Evolutionary conservation across 108 stramenopile species (phyloP), one percentile per base, ranked within the genome.

Genomic region (Stephanodiscus minutulus): DNA sequence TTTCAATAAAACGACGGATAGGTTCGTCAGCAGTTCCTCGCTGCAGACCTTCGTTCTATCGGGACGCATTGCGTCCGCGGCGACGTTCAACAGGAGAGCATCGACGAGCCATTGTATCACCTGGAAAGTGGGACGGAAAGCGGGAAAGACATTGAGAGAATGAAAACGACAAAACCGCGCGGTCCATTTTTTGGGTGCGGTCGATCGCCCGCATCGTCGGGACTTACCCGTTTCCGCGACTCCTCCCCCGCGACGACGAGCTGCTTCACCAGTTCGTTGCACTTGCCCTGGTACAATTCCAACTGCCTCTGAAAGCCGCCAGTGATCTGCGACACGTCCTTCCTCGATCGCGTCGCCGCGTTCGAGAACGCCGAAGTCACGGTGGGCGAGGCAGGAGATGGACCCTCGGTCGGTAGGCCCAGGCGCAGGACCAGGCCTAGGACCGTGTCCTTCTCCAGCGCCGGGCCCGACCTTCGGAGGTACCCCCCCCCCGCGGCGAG

Each of bases 51-150:
- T 96, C 64, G 74, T 70, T 24, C 66, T 58, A 76, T 96, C 94
- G 11, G 87, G 88, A 56, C 88, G 74, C 56, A 87, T 83, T 15
- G 83, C 94, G 22, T 81, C 81, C 0, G 94, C 91, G 55, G 83
- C 83, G 37, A 70, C 68, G 75, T 96, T 96, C 56, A 96, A 83
- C 28, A 91, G 58, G 33, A 91, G 67, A 13, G 88, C 87, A 79
- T 96, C 94, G 18, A 61, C 74, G 68, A 93, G 83, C 94, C 94
- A 96, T 68, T 86, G 61, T 76, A 94, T 76, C 4, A 87, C 84
- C 67, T 80, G 20, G 28, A 12, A 49, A 46, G 5, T 56, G 13
- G n/a, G 57, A 27, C 3, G 20, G 36, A 24, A 22, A 37, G 21
- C 24, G 0, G 7, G 24, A 55, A 12, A 28, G 4, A 53, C 22